Base-by-base conservation (phyloP, 331 rosid genomes). In the Phaseolus coccineus region DNA sequence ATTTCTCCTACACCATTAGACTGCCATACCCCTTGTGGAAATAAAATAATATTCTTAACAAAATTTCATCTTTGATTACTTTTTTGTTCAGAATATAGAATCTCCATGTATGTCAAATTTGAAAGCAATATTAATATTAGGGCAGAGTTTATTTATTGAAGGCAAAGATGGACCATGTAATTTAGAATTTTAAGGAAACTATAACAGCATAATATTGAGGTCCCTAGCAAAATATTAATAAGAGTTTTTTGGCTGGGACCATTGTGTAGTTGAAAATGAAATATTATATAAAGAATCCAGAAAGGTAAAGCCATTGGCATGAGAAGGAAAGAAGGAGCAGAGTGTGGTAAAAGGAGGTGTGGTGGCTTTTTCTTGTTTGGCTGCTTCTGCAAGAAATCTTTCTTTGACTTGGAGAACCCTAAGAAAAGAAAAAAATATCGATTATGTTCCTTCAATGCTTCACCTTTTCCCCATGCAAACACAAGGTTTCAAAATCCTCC, bases 331-430 rank as follows among this genome's bases (percentile, higher is more conserved):
- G 66, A 81, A 85, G 75, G 77, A 73, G 78, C 48, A 70, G 69
- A 47, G 73, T 65, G 78, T 14, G 89, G 71, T 79, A 83, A 80
- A 85, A 84, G 81, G 77, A 66, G 47, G 35, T 58, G 75, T 50
- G 82, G 83, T 87, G 80, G 88, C 94, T 83, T 94, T 94, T 88
- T 87, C 90, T 79, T 88, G 0, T 59, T 77, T 90, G 92, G 90
- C 87, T 73, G 86, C 77, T 91, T 88, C 79, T 91, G 74, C 90
- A 83, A 92, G 89, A 92, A 91, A 92, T 91, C 92, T 87, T 91
- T 89, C 91, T 91, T 94, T 92, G 95, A 94, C 98, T 94, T 91
- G 61, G 46, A 84, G 77, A 84, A 83, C 87, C 83, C 78, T 64
- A 50, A 28, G 12, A 61, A 56, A 56, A 71, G 42, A 70, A 79